Percentiles rank a stretch among this genome's conserved stretches.
These are phyloP conservation scores for Fraxinus baroniana DNA, from an alignment of 305 asterid genomes.

Conservation along the genomic window DNA sequence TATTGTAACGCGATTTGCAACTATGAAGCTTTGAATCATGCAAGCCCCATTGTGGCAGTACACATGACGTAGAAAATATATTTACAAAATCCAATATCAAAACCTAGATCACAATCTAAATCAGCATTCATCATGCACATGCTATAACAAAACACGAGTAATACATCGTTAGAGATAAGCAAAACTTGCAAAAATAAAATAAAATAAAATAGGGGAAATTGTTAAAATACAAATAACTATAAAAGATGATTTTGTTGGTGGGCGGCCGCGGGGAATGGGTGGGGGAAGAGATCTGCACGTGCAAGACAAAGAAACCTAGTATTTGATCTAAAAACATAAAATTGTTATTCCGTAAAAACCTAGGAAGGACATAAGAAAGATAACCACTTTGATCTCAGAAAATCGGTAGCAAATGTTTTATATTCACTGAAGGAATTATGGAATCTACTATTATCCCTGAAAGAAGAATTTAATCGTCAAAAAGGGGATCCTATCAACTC, in stretches of 20 bases:
- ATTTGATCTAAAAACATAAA: conserved; percentile 1
- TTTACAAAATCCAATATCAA: not conserved
- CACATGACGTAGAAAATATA: not conserved
- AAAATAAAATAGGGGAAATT: not conserved
- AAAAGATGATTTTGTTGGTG: not conserved
- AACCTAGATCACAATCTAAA: not conserved
- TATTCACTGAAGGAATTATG: conserved; percentile 20
- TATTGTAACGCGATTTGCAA: not conserved
- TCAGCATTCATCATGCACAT: not conserved
- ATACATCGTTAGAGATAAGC: not conserved
- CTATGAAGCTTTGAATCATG: conserved; percentile 7
- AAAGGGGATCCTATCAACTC: not conserved
- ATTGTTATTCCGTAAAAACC: conserved; percentile 12
- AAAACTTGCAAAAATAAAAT: not conserved
- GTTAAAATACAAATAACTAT: not conserved
- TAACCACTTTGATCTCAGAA: conserved; percentile 6
- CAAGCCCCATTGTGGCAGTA: not conserved
- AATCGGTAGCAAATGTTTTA: not conserved
- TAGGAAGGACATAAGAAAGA: conserved; percentile 19
- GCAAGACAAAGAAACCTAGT: conserved; percentile 9
- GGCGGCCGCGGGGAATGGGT: not conserved
- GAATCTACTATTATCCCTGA: conserved; percentile 22
- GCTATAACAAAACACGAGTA: not conserved
- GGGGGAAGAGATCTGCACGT: conserved; percentile 29
- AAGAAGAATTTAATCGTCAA: not conserved